Conservation (phyloP, 768 basidiomycete species). For the Leucosporidium yakuticum region DNA sequence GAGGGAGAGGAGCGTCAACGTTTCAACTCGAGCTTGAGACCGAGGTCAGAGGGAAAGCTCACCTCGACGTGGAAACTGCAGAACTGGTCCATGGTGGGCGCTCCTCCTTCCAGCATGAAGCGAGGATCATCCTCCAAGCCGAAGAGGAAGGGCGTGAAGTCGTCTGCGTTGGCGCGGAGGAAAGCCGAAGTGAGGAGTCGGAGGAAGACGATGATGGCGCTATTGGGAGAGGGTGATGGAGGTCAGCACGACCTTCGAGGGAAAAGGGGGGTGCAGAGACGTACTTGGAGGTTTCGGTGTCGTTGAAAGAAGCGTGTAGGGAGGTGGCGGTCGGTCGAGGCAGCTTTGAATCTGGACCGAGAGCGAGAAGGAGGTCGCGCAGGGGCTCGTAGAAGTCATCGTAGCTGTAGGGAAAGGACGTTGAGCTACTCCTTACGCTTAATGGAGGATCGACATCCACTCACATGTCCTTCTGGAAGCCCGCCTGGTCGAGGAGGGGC, state of each 20-base stretch:
- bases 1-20: slow-evolving; percentile 58
- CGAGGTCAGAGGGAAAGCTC: slow-evolving; percentile 40
- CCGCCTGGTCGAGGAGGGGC: slow-evolving; percentile 26
- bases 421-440: not conserved
- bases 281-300: slow-evolving; percentile 43
- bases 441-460: not conserved
- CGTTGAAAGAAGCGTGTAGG: slow-evolving; percentile 55
- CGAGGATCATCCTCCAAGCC: slow-evolving; percentile 54
- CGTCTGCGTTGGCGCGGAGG: slow-evolving; percentile 59
- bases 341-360: slow-evolving; percentile 44
- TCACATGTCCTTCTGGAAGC: slow-evolving; percentile 23
- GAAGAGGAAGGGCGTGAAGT: slow-evolving; percentile 66
- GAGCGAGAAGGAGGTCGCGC: slow-evolving; percentile 50
- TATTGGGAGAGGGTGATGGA: slow-evolving; percentile 50
- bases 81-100: slow-evolving; percentile 58
- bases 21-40: no score
- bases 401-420: slow-evolving; percentile 32
- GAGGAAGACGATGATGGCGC: slow-evolving; percentile 71
- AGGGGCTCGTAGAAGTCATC: slow-evolving; percentile 67
- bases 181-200: slow-evolving; percentile 77
- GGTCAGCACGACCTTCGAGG: slow-evolving; percentile 2
- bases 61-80: slow-evolving; percentile 70
- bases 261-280: not conserved
- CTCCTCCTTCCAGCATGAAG: slow-evolving; percentile 48
- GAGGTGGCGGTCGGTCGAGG: slow-evolving; percentile 40